A percentile compares a stretch with the other conserved stretches of the same genome.
These are phyloP conservation scores for Ophiocytium majus DNA, from an alignment of 352 stramenopile genomes.

Conservation along the genomic window DNA sequence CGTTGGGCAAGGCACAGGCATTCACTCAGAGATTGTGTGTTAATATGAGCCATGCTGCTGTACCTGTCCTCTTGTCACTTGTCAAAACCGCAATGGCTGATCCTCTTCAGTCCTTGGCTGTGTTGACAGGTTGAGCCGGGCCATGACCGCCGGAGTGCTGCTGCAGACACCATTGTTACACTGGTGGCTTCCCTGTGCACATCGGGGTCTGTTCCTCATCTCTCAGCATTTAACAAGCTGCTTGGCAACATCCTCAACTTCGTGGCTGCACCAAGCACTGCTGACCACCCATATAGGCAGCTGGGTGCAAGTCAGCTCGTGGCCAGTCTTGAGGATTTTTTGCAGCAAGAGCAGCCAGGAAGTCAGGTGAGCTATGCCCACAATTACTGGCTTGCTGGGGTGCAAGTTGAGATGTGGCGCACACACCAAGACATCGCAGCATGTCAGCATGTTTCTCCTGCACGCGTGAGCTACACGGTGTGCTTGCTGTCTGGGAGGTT, in stretches of 20 bases:
- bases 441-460: no score
- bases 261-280: background rate
- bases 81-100: no score
- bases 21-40: no score
- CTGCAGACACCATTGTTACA: background rate
- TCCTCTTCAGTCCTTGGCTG: no score
- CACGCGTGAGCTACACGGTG: no score
- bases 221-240: background rate
- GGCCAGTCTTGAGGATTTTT: background rate
- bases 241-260: background rate
- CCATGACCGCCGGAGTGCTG: conserved; percentile 2
- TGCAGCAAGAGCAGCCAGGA: background rate
- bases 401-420: no score
- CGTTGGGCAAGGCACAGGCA: no score
- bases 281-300: background rate
- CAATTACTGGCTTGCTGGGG: no score
- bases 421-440: no score
- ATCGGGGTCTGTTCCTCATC: background rate
- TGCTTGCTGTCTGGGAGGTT: no score
- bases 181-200: background rate
- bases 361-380: background rate
- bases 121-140: conserved; percentile 4
- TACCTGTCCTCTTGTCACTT: no score
- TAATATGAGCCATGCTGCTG: no score
- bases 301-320: background rate